Percentiles rank a stretch among this genome's conserved stretches.
Evolutionary conservation across 495 filamentous ascomycete genomes (phyloP).

Genomic region (Lepraria neglecta): DNA sequence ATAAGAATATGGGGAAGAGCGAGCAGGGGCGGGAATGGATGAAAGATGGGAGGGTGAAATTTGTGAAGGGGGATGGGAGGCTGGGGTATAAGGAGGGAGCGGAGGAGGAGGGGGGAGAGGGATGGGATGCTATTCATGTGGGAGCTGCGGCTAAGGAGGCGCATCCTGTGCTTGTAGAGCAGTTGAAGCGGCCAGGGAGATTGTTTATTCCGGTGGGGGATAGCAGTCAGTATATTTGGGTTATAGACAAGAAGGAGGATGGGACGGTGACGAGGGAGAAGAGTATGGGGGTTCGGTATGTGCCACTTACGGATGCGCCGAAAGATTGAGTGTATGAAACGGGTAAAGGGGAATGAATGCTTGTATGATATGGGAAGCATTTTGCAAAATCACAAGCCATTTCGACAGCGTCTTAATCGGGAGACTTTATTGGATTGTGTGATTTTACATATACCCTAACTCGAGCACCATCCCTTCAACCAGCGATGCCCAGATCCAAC

Average conservation of each 20-base stretch:
- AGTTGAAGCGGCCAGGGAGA: slow-evolving; percentile 69
- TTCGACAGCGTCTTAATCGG: too few species aligned
- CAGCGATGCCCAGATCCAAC: too few species aligned
- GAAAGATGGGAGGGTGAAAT: slow-evolving; percentile 55
- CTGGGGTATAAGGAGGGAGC: slow-evolving; percentile 54
- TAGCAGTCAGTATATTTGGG: slow-evolving; percentile 71
- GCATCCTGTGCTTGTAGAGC: slow-evolving; percentile 66
- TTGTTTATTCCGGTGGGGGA: slow-evolving; percentile 83
- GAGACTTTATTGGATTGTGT: too few species aligned
- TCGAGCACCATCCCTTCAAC: too few species aligned
- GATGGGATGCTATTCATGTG: slow-evolving; percentile 91
- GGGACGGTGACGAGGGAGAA: slow-evolving; percentile 69
- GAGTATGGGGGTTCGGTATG: slow-evolving; percentile 80
- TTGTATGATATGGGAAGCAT: too few species aligned
- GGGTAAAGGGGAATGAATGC: not conserved
- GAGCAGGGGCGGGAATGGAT: slow-evolving; percentile 57
- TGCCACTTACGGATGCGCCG: slow-evolving; percentile 86
- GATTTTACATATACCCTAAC: too few species aligned
- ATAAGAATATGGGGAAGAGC: slow-evolving; percentile 67
- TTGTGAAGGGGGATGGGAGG: slow-evolving; percentile 76
- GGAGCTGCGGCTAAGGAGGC: slow-evolving; percentile 76
- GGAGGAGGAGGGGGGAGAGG: slow-evolving; percentile 46
- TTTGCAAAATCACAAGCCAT: too few species aligned
- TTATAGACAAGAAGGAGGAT: slow-evolving; percentile 78
- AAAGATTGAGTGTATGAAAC: slow-evolving; percentile 15